These are phyloP conservation scores for Irpex sp. DNA, from an alignment of 1,284 basidiomycete genomes.

Conservation along the genomic window DNA sequence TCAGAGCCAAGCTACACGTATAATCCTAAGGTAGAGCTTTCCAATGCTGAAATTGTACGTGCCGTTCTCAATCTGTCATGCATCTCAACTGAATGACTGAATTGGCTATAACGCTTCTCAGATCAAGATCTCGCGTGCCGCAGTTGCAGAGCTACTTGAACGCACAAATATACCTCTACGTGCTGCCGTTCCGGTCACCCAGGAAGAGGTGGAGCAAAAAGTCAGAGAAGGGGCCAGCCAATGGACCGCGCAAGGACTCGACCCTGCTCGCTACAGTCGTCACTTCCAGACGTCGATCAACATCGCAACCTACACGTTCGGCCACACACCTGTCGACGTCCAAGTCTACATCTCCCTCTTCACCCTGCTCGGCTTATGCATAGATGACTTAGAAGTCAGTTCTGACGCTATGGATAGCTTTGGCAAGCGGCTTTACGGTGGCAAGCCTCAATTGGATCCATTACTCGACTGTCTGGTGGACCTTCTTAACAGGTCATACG, in stretches of 20 bases:
- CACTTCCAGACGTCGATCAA: slow-evolving; percentile 8
- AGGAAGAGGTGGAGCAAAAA: neutral
- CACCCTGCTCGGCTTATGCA: slow-evolving; percentile 11
- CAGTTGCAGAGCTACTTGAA: neutral
- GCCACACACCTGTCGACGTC: slow-evolving; percentile 14
- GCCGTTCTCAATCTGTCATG: too few relatives aligned
- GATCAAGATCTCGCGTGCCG: neutral
- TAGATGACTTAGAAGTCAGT: slow-evolving; percentile 15
- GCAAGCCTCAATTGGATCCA: slow-evolving; percentile 13
- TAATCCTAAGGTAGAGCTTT: too few relatives aligned
- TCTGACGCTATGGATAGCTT: slow-evolving; percentile 13
- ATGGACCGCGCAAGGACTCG: neutral
- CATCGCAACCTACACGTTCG: slow-evolving; percentile 13
- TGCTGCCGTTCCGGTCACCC: neutral
- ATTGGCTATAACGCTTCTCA: neutral
- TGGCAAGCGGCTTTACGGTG: slow-evolving; percentile 12
- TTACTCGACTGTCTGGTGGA: slow-evolving; percentile 14
- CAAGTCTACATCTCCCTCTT: slow-evolving; percentile 16
- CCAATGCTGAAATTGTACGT: too few relatives aligned
- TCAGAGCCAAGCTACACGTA: too few relatives aligned
- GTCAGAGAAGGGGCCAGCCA: neutral
- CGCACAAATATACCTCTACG: neutral
- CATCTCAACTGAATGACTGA: too few relatives aligned
- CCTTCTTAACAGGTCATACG: slow-evolving; percentile 10
- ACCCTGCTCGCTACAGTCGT: neutral